Evolutionary conservation across 2,329 filamentous ascomycete species (phyloP).

Genomic region (Fusarium sp.): DNA sequence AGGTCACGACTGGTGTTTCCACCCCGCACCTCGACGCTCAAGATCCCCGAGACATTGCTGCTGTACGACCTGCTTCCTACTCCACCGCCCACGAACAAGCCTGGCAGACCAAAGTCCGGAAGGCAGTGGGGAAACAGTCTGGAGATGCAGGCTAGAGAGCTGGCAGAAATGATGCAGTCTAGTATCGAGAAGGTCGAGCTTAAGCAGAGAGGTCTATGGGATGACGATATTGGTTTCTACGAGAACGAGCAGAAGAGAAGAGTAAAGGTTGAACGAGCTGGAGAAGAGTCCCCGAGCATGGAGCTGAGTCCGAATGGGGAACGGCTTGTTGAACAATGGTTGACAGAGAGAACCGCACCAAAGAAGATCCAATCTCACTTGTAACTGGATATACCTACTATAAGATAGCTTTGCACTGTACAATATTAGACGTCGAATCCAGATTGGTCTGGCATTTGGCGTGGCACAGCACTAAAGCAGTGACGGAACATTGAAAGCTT

Average conservation of each 20-base stretch:
- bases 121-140: constrained; percentile 56
- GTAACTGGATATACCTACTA: not conserved
- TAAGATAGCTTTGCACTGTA: not conserved
- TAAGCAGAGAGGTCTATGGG: constrained; percentile 56
- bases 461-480: constrained; percentile 28
- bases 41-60: constrained; percentile 61
- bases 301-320: constrained; percentile 47
- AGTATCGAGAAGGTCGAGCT: constrained; percentile 61
- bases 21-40: constrained; percentile 58
- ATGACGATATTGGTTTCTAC: constrained; percentile 51
- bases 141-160: constrained; percentile 57
- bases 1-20: constrained; percentile 62
- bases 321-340: constrained; percentile 47
- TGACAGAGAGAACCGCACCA: constrained; percentile 37
- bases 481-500: constrained; percentile 39
- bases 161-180: constrained; percentile 61
- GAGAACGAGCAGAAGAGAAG: constrained; percentile 51
- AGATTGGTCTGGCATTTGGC: not conserved
- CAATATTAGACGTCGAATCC: not conserved
- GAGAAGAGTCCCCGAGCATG: constrained; percentile 43
- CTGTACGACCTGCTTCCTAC: constrained; percentile 55
- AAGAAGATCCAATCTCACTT: not conserved
- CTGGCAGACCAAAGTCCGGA: constrained; percentile 32
- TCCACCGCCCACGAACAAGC: constrained; percentile 6
- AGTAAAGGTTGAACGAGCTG: constrained; percentile 55